These are phyloP conservation scores for Cornus suecica DNA, from an alignment of 148 eudicot species.

Conservation along the genomic window DNA sequence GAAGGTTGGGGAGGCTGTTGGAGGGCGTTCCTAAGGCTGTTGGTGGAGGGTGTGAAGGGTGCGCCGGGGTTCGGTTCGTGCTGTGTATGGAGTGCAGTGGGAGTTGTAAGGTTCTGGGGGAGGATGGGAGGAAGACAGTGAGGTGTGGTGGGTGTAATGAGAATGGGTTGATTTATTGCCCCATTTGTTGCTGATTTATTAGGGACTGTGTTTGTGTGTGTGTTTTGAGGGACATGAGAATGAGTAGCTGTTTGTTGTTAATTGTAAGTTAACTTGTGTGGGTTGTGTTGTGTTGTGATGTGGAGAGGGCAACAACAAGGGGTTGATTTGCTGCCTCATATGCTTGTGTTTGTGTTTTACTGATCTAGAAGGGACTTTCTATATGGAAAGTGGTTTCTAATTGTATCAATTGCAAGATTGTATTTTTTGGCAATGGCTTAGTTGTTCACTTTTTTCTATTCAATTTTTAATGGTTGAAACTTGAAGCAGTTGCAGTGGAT, in stretches of 20 bases:
- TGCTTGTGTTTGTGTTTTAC: neutral
- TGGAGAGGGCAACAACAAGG: too few relatives aligned
- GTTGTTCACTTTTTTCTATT: too few relatives aligned
- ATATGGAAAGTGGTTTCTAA: conserved; percentile 3
- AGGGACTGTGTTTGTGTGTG: neutral
- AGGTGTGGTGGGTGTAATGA: conserved; percentile 85
- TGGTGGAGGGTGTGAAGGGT: conserved; percentile 40
- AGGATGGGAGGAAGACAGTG: conserved; percentile 37
- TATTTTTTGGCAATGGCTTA: too few relatives aligned
- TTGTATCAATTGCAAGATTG: neutral
- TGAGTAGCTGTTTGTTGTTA: conserved; percentile 48
- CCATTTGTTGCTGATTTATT: conserved; percentile 50
- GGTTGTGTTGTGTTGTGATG: neutral
- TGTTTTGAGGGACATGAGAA: conserved; percentile 87
- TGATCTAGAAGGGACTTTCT: conserved; percentile 5
- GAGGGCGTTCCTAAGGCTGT: conserved; percentile 44
- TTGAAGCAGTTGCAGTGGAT: too few relatives aligned
- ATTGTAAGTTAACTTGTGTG: neutral
- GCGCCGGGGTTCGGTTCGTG: conserved; percentile 78
- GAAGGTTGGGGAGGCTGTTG: conserved; percentile 48
- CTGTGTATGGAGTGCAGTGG: conserved; percentile 78
- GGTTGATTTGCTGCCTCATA: too few relatives aligned
- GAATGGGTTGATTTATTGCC: conserved; percentile 83
- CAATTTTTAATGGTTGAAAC: too few relatives aligned
- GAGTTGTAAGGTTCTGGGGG: conserved; percentile 67